Evolutionary conservation across 2,329 filamentous ascomycete genomes (phyloP).

Genomic region (Ophiocordyceps camponoti-leonardi): DNA sequence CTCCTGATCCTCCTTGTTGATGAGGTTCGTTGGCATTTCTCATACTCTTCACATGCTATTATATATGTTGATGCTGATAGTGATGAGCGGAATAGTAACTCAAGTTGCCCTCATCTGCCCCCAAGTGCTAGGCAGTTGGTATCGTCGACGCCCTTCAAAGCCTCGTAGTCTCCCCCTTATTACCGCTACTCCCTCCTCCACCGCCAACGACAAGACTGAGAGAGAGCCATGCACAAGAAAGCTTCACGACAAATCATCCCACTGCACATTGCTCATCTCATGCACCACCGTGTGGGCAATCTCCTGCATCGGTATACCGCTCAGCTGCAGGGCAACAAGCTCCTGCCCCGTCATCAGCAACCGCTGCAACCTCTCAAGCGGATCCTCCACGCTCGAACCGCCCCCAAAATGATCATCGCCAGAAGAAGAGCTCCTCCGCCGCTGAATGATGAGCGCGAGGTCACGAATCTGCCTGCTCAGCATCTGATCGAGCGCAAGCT

Average conservation of each 20-base stretch:
- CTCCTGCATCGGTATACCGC: conserved; percentile 7
- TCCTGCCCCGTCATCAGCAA: conserved; percentile 14
- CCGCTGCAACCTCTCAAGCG: conserved; percentile 14
- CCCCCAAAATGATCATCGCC: neutral
- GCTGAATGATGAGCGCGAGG: conserved; percentile 11
- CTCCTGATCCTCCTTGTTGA: no score
- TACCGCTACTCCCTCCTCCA: no score
- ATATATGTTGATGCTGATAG: no score
- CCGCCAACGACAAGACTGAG: no score
- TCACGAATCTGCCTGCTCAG: conserved; percentile 13
- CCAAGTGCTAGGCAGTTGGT: no score
- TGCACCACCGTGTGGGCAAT: conserved; percentile 6
- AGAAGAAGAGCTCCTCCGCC: conserved; percentile 9
- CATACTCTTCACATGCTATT: no score
- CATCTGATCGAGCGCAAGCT: conserved; percentile 15
- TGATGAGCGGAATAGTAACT: no score
- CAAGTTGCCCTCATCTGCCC: no score
- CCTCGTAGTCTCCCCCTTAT: no score
- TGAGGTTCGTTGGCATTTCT: no score
- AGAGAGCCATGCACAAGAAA: no score
- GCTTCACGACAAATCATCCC: conserved; percentile 3
- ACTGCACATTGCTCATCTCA: conserved; percentile 5
- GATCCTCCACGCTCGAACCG: conserved; percentile 11
- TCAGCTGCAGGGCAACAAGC: conserved; percentile 14
- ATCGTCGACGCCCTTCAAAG: no score